A percentile compares a stretch with the other conserved stretches of the same genome.
phyloP scores from a whole-genome alignment of 495 filamentous ascomycete species.

The Penicillium macrosclerotiorum region DNA sequence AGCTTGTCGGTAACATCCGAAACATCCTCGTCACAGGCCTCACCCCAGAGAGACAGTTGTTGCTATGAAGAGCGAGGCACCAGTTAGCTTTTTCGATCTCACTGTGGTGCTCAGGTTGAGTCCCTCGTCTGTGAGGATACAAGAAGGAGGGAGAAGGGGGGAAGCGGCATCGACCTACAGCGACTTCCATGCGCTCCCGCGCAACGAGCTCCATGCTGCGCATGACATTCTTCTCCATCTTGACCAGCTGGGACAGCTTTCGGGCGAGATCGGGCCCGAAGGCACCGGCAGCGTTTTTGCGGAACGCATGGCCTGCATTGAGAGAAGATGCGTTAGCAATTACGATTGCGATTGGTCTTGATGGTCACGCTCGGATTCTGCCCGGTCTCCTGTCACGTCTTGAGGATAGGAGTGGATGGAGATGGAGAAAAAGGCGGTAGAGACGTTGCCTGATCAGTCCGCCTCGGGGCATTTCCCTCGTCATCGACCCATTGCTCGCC shows the following conservation, averaged over 20 bases:
- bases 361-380: background rate
- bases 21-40: conserved; percentile 94
- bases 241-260: conserved; percentile 95
- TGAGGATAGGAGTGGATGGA: too few relatives aligned
- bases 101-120: too few relatives aligned
- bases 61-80: conserved; percentile 52
- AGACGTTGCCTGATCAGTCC: conserved; percentile 16
- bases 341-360: background rate
- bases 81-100: too few relatives aligned
- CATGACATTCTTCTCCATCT: conserved; percentile 99
- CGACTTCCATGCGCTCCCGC: conserved; percentile 95
- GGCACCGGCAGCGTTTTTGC: conserved; percentile 84
- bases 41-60: conserved; percentile 98
- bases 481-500: too few relatives aligned
- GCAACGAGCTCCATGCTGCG: conserved; percentile 94
- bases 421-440: background rate
- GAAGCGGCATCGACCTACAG: conserved; percentile 57
- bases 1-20: conserved; percentile 99
- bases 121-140: too few relatives aligned
- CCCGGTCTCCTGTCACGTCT: too few relatives aligned
- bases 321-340: conserved; percentile 28
- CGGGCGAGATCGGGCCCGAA: conserved; percentile 96
- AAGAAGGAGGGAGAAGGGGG: too few relatives aligned
- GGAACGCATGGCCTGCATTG: conserved; percentile 82
- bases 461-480: conserved; percentile 4